Percentiles rank a stretch among this genome's conserved stretches.
These are phyloP conservation scores for Pythium scleroteichum DNA, from an alignment of 352 stramenopile genomes.

Conservation along the genomic window DNA sequence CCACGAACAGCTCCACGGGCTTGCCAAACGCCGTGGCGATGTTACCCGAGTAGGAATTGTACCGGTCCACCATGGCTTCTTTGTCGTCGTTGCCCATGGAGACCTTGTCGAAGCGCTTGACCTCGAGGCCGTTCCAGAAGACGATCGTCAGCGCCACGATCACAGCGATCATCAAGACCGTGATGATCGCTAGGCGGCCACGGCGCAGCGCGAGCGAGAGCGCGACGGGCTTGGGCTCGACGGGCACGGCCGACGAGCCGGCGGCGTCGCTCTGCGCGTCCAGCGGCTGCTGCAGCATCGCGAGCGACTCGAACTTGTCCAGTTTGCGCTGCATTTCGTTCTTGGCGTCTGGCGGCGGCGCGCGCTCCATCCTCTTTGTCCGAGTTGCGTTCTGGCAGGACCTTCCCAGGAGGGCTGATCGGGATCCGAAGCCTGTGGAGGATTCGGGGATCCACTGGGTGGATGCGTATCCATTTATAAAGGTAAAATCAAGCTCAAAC, in stretches of 20 bases:
- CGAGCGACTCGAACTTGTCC: slow-evolving; percentile 7
- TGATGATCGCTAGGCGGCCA: background rate
- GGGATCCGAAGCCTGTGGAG: no score
- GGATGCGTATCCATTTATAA: no score
- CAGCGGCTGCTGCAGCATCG: slow-evolving; percentile 1
- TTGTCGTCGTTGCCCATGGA: slow-evolving; percentile 3
- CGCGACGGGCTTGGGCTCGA: background rate
- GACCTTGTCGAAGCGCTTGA: slow-evolving; percentile 12
- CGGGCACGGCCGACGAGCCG: background rate
- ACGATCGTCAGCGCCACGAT: slow-evolving; percentile 7
- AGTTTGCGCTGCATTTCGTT: background rate
- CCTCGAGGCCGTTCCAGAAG: slow-evolving; percentile 10
- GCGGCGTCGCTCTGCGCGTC: background rate
- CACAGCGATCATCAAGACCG: background rate
- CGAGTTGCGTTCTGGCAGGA: no score
- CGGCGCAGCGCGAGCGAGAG: slow-evolving; percentile 6
- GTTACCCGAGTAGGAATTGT: slow-evolving; percentile 18
- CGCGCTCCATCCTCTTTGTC: no score
- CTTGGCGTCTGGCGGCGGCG: no score
- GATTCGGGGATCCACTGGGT: no score
- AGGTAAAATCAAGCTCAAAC: no score
- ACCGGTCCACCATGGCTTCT: slow-evolving; percentile 19
- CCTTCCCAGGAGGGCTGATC: no score
- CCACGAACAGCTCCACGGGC: slow-evolving; percentile 9
- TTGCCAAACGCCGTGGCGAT: background rate